Percentiles rank a stretch among this genome's conserved stretches.
These are phyloP conservation scores for Lobosporangium transversale DNA, from an alignment of 192 early-diverging fungal species.

Conservation along the genomic window DNA sequence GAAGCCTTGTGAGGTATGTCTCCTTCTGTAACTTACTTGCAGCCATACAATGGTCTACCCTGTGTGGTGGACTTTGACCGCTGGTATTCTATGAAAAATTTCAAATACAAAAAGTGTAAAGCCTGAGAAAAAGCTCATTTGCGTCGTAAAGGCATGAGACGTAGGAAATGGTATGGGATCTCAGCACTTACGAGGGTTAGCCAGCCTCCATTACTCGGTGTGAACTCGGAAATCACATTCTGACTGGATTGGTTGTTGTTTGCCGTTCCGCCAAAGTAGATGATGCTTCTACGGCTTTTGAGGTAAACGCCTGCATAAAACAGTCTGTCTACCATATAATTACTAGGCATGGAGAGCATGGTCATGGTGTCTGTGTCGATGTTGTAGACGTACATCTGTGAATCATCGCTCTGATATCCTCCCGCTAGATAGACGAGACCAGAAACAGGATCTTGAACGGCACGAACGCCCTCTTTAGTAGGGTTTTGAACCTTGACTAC, in stretches of 20 bases:
- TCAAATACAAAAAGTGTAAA: not conserved
- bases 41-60: conserved; percentile 11
- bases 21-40: not conserved
- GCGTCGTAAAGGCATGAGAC: not conserved
- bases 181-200: not conserved
- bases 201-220: conserved; percentile 11
- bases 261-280: conserved; percentile 10
- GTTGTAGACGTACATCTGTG: conserved; percentile 23
- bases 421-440: conserved; percentile 16
- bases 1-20: not conserved
- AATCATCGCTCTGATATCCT: conserved; percentile 19
- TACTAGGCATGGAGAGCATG: conserved; percentile 15
- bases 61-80: conserved; percentile 5
- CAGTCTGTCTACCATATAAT: conserved; percentile 6
- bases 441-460: conserved; percentile 2
- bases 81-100: not conserved
- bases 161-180: not conserved
- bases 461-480: conserved; percentile 2
- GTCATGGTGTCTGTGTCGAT: conserved; percentile 6
- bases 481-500: conserved; percentile 13
- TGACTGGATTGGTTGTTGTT: not conserved
- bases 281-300: conserved; percentile 11
- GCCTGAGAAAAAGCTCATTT: not conserved
- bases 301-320: conserved; percentile 12
- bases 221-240: conserved; percentile 10